These are phyloP conservation scores for Zychaea mexicana DNA, from an alignment of 371 early-diverging fungal genomes.

Conservation along the genomic window DNA sequence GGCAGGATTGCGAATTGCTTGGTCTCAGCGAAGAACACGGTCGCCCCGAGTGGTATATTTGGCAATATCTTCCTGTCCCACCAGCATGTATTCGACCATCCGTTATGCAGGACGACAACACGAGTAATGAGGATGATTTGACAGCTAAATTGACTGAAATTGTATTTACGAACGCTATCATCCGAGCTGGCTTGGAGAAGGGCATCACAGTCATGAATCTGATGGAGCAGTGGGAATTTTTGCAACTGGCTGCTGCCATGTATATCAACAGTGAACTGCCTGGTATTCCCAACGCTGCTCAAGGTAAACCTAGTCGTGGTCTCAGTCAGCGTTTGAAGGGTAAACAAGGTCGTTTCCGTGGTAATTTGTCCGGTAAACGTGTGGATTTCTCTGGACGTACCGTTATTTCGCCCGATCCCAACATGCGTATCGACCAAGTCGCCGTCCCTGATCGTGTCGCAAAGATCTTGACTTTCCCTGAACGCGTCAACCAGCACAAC, in stretches of 20 bases:
- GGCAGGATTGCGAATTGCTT: slow-evolving; percentile 92
- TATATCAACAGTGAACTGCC: slow-evolving; percentile 98
- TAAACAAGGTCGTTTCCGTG: slow-evolving; percentile 99
- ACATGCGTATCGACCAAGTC: slow-evolving; percentile 98
- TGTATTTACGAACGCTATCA: slow-evolving; percentile 89
- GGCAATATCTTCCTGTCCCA: slow-evolving; percentile 95
- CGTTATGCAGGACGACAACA: slow-evolving; percentile 90
- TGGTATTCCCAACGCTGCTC: slow-evolving; percentile 64
- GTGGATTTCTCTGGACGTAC: slow-evolving; percentile 99
- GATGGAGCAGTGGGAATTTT: slow-evolving; percentile 99
- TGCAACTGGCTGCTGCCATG: slow-evolving; percentile 96
- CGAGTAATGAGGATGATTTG: slow-evolving; percentile 98
- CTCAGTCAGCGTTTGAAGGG: slow-evolving; percentile 99
- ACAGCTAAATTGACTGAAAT: slow-evolving; percentile 99
- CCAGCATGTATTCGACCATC: slow-evolving; percentile 98
- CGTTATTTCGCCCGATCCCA: slow-evolving; percentile 99
- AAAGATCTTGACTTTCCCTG: slow-evolving; percentile 96
- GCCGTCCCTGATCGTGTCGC: slow-evolving; percentile 98
- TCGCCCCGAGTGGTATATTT: slow-evolving; percentile 92
- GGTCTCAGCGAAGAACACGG: slow-evolving; percentile 87
- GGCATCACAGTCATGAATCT: slow-evolving; percentile 78
- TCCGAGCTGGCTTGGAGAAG: slow-evolving; percentile 82
- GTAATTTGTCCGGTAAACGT: slow-evolving; percentile 99
- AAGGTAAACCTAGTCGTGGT: slow-evolving; percentile 85
- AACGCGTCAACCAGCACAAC: slow-evolving; percentile 92